Base-by-base conservation (phyloP, 1,284 basidiomycete species). In the Phellinidium pouzarii region DNA sequence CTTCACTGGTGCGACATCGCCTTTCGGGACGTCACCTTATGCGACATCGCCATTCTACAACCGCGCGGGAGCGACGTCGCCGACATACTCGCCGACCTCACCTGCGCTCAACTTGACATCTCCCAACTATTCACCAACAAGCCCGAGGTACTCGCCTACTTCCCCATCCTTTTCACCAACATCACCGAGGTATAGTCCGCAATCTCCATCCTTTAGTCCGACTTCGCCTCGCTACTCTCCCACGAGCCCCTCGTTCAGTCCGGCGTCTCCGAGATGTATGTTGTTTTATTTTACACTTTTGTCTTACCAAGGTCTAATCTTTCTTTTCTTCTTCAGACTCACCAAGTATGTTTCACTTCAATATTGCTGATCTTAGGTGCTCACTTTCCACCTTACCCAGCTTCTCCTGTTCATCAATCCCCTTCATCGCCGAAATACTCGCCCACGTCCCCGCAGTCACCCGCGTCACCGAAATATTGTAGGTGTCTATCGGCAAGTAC, bases 391-490 rank as follows among this genome's bases (percentile, higher is more conserved):
- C 64, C 64, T 23, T 44, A 20, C 50, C 41, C 49, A 56, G 54
- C 60, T 79, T 80, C 87, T 54, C 81, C 87, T 22, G 78, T 79
- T 17, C 83, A 89, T 55, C 82, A 87, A 74, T 91, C 87, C 25
- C 88, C 91, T 0, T 80, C 90, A 4, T 91, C 87, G 34, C 91
- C 90, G 2, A 85, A 85, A 64, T 92, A 91, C 67, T 91, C 90
- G 25, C 87, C 88, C 4, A 89, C 87, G 0, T 89, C 87, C 1
- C 87, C 87, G 1, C 80, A 84, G 44, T 91, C 88, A 1, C 90
- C 91, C 0, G 78, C 90, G 1, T 91, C 89, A 41, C 92, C 92
- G 44, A 88, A 86, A 73, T 94, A 92, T 68, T 92, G 82, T 90
- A 69, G 63, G 87, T 74, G 6, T 27, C 9, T 9, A 23, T 11